Base-by-base conservation (phyloP, 768 basidiomycete species). In the Tricholoma flavovirens region DNA sequence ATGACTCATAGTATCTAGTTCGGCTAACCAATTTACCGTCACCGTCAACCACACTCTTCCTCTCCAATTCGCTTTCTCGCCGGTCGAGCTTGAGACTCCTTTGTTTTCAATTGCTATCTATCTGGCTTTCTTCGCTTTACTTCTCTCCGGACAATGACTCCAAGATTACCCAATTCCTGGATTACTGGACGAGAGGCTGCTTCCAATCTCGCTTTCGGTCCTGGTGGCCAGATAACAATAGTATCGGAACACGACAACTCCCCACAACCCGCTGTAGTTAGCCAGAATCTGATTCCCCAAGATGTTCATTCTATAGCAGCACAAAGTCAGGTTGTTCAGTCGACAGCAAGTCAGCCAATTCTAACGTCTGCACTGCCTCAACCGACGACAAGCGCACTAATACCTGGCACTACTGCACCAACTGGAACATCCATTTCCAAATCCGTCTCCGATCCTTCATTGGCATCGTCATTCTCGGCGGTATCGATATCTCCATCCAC, bases 51-150 rank as follows among this genome's bases (percentile, higher is more conserved):
- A 35, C 57, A 49, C 29, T 40, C 38, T 54, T 35, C 38, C 17
- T 53, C 36, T 19, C 36, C 40, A 17, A 56, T 42, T 33, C n/a
- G 35, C 55, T 40, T 48, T 36, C 61, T 64, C 59, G 63, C 63
- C 22, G 63, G 63, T n/a, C 63, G 61, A 64, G 57, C 24, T 57
- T 59, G n/a, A n/a, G n/a, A n/a, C 56, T 29, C 19, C 15, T 51
- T 46, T 53, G 10, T 51, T 15, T 42, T 46, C 43, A 5, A 4
- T 53, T 36, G 17, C 32, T 29, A 22, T 38, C 12, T 22, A 36
- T 51, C 35, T 49, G 10, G 42, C 36, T 56, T 40, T 49, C 22
- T 21, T 26, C 43, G 2, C 4, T 45, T 24, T 14, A 7, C 24
- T 26, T 24, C 24, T 22, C 43, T 46, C 12, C 3, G 45, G 26